phyloP scores from a whole-genome alignment of 495 filamentous ascomycete species.

The Annulohypoxylon stygium region DNA sequence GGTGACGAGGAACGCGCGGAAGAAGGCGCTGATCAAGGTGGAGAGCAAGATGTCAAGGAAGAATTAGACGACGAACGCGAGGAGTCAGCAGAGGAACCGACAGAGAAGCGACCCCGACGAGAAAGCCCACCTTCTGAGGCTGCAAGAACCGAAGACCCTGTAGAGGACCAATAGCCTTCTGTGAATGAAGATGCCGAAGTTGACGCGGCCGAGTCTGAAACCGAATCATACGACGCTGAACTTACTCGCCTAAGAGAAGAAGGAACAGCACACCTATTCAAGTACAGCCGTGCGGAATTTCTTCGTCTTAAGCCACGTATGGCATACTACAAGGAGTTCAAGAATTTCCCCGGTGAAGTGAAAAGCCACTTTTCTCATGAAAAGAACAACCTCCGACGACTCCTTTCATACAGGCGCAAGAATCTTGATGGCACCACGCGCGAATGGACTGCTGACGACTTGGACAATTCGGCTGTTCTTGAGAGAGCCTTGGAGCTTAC shows the following conservation, averaged over 20 bases:
- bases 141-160: neutral
- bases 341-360: conserved; percentile 7
- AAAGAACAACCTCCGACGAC: conserved; percentile 46
- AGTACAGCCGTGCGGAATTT: neutral
- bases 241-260: neutral
- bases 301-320: conserved; percentile 21
- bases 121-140: neutral
- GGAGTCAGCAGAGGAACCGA: neutral
- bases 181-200: neutral
- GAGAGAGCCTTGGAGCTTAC: conserved; percentile 48
- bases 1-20: neutral
- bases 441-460: conserved; percentile 31
- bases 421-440: neutral
- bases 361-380: conserved; percentile 34
- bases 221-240: neutral
- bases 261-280: conserved; percentile 7
- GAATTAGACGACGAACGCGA: neutral
- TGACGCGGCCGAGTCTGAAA: neutral
- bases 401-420: conserved; percentile 36
- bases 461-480: conserved; percentile 37
- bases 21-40: neutral
- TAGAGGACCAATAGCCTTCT: conserved; percentile 4
- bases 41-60: neutral
- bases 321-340: conserved; percentile 43
- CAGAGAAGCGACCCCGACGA: neutral